Evolutionary conservation across 805 yeast species (phyloP).

Genomic region (Starmerella powellii): DNA sequence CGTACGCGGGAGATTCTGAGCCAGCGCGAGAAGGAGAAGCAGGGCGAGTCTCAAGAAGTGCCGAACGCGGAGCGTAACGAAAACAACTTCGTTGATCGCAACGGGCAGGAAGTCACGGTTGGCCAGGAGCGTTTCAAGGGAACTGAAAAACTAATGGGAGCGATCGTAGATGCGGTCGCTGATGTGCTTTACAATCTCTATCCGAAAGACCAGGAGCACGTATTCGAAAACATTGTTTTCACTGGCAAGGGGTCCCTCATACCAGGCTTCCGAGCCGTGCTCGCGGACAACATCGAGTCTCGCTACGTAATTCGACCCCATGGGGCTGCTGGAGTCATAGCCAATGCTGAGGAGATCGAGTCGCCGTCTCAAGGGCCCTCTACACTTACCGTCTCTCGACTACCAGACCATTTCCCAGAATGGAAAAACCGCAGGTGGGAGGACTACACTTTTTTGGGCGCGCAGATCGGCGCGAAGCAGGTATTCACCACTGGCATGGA

Average conservation of each 20-base stretch:
- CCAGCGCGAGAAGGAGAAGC: slow-evolving; percentile 43
- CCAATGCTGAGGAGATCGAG: slow-evolving; percentile 20
- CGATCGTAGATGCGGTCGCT: slow-evolving; percentile 44
- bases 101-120: slow-evolving; percentile 47
- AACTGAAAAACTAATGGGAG: slow-evolving; percentile 43
- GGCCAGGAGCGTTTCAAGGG: slow-evolving; percentile 90
- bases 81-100: slow-evolving; percentile 55
- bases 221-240: slow-evolving; percentile 72
- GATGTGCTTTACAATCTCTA: slow-evolving; percentile 47
- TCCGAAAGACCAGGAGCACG: slow-evolving; percentile 58
- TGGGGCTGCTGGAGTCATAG: slow-evolving; percentile 2
- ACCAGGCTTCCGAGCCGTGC: slow-evolving; percentile 61
- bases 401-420: slow-evolving; percentile 87
- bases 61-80: slow-evolving; percentile 57
- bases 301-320: slow-evolving; percentile 39
- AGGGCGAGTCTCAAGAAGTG: slow-evolving; percentile 29
- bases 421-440: slow-evolving; percentile 78
- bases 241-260: slow-evolving; percentile 69
- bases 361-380: slow-evolving; percentile 60
- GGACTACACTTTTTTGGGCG: slow-evolving; percentile 72
- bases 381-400: slow-evolving; percentile 51
- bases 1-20: slow-evolving; percentile 59
- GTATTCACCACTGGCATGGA: slow-evolving; percentile 54
- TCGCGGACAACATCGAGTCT: slow-evolving; percentile 45
- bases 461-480: slow-evolving; percentile 77